phyloP scores from a whole-genome alignment of 768 basidiomycete species.

The Arthromyces matolae region DNA sequence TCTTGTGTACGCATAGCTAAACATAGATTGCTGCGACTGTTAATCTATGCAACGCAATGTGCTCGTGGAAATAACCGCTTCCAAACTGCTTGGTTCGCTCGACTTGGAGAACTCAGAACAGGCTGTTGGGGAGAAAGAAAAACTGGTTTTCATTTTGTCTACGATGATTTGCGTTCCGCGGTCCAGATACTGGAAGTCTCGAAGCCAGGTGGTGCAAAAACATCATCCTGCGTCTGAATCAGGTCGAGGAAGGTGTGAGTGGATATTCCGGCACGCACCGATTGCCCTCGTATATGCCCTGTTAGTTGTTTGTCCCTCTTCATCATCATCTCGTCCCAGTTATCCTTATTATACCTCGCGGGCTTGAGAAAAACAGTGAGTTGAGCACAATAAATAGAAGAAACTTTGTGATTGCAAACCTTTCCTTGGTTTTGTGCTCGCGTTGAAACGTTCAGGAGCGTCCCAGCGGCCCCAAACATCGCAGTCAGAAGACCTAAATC shows the following conservation, averaged over 20 bases:
- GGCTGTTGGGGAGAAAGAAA: background rate
- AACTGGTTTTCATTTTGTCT: slow-evolving; percentile 24
- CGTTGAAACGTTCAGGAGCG: slow-evolving; percentile 75
- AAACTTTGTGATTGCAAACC: slow-evolving; percentile 38
- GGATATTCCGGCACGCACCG: slow-evolving; percentile 53
- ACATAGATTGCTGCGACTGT: background rate
- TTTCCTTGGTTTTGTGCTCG: slow-evolving; percentile 87
- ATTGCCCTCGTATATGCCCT: slow-evolving; percentile 82
- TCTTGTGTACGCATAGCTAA: slow-evolving; percentile 8
- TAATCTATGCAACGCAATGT: background rate
- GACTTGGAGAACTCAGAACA: background rate
- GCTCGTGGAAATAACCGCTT: background rate
- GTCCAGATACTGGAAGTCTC: slow-evolving; percentile 74
- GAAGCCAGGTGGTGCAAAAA: slow-evolving; percentile 65
- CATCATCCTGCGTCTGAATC: slow-evolving; percentile 73
- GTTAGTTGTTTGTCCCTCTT: slow-evolving; percentile 84
- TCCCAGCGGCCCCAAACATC: slow-evolving; percentile 91
- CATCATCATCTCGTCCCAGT: slow-evolving; percentile 98
- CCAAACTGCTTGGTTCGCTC: background rate
- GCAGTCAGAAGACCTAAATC: slow-evolving; percentile 70
- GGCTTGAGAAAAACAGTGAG: slow-evolving; percentile 44
- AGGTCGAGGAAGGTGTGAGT: too few species aligned
- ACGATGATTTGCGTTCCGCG: slow-evolving; percentile 47
- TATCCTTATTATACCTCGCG: slow-evolving; percentile 78
- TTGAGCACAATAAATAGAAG: background rate